phyloP scores from a whole-genome alignment of 345 rosid species.

The Toxicodendron radicans region DNA sequence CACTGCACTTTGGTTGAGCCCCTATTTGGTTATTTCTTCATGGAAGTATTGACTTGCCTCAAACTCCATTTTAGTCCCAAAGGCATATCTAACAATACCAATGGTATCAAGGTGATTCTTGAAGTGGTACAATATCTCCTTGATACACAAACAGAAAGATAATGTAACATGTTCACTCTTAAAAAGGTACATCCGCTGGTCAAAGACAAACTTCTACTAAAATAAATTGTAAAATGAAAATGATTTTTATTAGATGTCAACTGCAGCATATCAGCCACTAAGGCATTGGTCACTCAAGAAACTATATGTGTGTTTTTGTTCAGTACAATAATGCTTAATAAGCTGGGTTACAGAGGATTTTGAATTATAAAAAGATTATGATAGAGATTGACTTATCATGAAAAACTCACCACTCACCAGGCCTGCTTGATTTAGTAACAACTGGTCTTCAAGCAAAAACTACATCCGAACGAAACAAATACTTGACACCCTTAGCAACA shows the following conservation, averaged over 20 bases:
- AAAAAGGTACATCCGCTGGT: background rate
- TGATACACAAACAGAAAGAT: background rate
- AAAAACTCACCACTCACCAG: slow-evolving; percentile 22
- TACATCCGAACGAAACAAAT: slow-evolving; percentile 88
- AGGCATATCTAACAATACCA: background rate
- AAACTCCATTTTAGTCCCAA: background rate
- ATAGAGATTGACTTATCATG: background rate
- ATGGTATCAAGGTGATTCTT: background rate
- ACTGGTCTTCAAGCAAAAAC: slow-evolving; percentile 64
- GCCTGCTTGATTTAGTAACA: slow-evolving; percentile 5
- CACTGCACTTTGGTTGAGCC: background rate
- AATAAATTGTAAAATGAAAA: background rate
- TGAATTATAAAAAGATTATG: slow-evolving; percentile 3
- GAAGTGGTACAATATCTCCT: background rate
- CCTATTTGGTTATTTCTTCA: background rate
- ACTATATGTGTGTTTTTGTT: background rate
- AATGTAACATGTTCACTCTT: background rate
- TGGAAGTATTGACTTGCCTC: background rate
- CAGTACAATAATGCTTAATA: background rate
- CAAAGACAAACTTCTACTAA: background rate
- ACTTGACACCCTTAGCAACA: slow-evolving; percentile 77
- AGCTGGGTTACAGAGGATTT: background rate
- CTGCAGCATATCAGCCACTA: background rate
- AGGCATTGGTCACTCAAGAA: background rate
- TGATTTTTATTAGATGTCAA: background rate